phyloP scores from a whole-genome alignment of 495 filamentous ascomycete species.

The Aspergillus diversus region DNA sequence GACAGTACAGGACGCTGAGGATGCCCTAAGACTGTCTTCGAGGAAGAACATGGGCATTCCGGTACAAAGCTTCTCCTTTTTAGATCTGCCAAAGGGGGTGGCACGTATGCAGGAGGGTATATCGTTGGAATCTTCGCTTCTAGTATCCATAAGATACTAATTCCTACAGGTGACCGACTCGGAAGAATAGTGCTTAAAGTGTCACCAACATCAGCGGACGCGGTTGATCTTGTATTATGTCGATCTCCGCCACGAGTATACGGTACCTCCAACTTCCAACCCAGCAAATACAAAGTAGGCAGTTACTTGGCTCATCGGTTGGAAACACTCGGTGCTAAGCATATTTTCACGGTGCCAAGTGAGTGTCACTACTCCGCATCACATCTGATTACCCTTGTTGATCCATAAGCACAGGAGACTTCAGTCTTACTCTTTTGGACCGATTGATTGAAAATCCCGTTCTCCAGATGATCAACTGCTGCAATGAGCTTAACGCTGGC shows the following conservation, averaged over 20 bases:
- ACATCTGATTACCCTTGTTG: no score
- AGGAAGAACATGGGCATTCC: no score
- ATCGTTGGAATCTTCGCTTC: no score
- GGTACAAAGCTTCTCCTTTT: no score
- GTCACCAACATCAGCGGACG: no score
- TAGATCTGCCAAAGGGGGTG: no score
- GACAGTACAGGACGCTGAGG: neutral
- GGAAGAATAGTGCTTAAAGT: no score
- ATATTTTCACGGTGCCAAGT: neutral
- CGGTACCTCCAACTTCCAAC: neutral
- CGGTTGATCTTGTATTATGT: no score
- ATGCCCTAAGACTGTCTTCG: neutral
- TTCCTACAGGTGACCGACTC: no score
- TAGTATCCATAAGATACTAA: no score
- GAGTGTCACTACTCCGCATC: neutral
- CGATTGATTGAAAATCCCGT: conserved; percentile 56
- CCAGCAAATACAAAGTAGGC: neutral
- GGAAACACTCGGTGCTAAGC: neutral
- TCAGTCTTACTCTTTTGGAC: conserved; percentile 69
- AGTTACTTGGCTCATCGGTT: neutral
- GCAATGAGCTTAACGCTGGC: conserved; percentile 76
- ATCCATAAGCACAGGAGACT: conserved; percentile 54
- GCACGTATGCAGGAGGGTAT: no score
- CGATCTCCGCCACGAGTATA: no score
- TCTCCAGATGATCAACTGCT: conserved; percentile 72